Base-by-base conservation (phyloP, 1,139 yeast genomes). In the Taiozyma sp. region DNA sequence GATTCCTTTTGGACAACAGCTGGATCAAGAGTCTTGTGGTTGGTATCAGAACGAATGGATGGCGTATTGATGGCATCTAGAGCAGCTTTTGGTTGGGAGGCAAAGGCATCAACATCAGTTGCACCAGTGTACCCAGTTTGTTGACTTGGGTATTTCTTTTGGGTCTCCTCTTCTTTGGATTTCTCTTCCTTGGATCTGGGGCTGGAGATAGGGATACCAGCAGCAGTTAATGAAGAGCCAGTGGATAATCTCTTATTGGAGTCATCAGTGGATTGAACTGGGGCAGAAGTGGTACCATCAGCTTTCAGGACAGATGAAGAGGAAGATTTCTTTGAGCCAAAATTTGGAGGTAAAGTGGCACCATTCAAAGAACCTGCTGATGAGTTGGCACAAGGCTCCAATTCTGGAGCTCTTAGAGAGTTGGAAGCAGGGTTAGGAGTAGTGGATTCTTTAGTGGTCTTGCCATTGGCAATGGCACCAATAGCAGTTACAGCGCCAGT, bases 321-420 rank as follows among this genome's bases (percentile, higher is more conserved):
- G 8, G 48, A 34, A 22, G 52, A 55, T 44, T 61, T 57, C 51
- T 44, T 42, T 8, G 40, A 27, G 5, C 46, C 56, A 47, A 60
- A 59, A 44, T 59, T 56, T 6, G 65, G 65, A 29, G 65, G 65
- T 13, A 61, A 51, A 7, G 65, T 61, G 6, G 65, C 65, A 42
- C 65, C 65, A 34, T 60, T 59, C 47, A 60, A 48, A 12, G 55
- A 49, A 22, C 51, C 53, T 27, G 47, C 28, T 1, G 58, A 38
- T 19, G 24, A 19, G 41, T 38, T 38, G 24, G 24, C 24, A 12
- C 7, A n/a, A 19, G 24, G 23, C 19, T 38, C 41, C 8, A 38
- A 3, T n/a, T 32, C 41, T 19, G 41, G 41, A 38, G 41, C 41
- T 38, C 19, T 38, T 27, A 38, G 19, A 22, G 23, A 19, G 24